Base-by-base conservation (phyloP, 129 eudicot genomes). In the Apium graveolens region DNA sequence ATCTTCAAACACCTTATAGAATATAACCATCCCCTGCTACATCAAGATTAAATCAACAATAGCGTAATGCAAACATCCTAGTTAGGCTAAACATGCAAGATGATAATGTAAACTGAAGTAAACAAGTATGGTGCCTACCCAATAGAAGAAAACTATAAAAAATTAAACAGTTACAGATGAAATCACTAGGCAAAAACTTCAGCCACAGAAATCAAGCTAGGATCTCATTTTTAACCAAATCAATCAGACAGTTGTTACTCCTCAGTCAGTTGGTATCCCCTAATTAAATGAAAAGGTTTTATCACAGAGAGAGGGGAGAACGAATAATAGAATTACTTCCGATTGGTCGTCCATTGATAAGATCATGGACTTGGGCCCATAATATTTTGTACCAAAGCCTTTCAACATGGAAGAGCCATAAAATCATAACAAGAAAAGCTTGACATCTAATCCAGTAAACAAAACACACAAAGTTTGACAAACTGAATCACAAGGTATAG, bases 21-120 rank as follows among this genome's bases (percentile, higher is more conserved):
- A 95, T 79, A 88, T 88, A 81, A 91, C 80, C 69, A 88, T 85
- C 53, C 98, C 98, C 98, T 95, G 89, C 65, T 57, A n/a, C n/a
- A n/a, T n/a, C n/a, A n/a, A n/a, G n/a, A n/a, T n/a, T n/a, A n/a
- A n/a, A n/a, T n/a, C n/a, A n/a, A n/a, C n/a, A n/a, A n/a, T n/a
- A n/a, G n/a, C n/a, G n/a, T n/a, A n/a, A n/a, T n/a, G n/a, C n/a
- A n/a, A n/a, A n/a, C n/a, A n/a, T n/a, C n/a, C n/a, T n/a, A n/a
- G n/a, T n/a, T n/a, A n/a, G n/a, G n/a, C n/a, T n/a, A n/a, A n/a
- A n/a, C n/a, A n/a, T n/a, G n/a, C n/a, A n/a, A n/a, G 41, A n/a
- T 72, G 49, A 41, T 51, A 11, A 72, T 21, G 17, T 43, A 9
- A 43, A 78, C 60, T 57, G 11, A 37, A 29, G 69, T 26, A 60